Conservation (phyloP, 2,329 filamentous ascomycete species). For the Orbilia oligospora region DNA sequence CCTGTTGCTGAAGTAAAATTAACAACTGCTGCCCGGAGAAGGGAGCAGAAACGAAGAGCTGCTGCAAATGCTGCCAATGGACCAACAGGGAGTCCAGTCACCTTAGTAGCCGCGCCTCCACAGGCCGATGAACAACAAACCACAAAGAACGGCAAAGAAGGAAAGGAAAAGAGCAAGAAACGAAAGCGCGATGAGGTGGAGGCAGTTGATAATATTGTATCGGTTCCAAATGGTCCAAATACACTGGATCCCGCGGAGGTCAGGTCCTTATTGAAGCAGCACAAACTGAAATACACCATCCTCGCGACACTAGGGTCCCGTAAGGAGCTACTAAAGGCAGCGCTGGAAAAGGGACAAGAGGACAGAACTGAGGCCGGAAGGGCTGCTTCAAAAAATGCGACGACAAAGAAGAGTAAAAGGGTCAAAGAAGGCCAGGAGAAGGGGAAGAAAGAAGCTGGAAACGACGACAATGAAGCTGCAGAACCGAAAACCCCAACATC, state of each 20-base stretch:
- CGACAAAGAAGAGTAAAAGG: constrained; percentile 70
- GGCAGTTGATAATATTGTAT: constrained; percentile 62
- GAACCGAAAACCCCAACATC: constrained; percentile 65
- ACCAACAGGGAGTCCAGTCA: neutral
- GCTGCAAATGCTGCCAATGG: constrained; percentile 19
- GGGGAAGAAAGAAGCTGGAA: constrained; percentile 65
- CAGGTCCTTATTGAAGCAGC: constrained; percentile 80
- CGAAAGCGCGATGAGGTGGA: constrained; percentile 58
- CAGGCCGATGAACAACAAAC: neutral
- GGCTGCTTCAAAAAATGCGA: constrained; percentile 68
- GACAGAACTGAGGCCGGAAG: constrained; percentile 32
- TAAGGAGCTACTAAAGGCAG: constrained; percentile 61
- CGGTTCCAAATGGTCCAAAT: constrained; percentile 65
- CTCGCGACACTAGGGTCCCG: constrained; percentile 71
- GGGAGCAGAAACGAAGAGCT: constrained; percentile 48
- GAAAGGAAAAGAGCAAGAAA: constrained; percentile 44
- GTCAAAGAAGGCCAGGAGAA: constrained; percentile 72
- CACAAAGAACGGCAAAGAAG: constrained; percentile 2
- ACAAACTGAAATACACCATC: constrained; percentile 87
- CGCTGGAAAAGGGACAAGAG: constrained; percentile 62
- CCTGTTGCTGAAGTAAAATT: constrained; percentile 25
- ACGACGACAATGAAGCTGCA: constrained; percentile 72
- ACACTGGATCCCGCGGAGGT: constrained; percentile 71
- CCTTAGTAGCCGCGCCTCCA: neutral
- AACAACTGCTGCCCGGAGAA: constrained; percentile 31